Conservation (phyloP, 352 stramenopile genomes). For the Pythium apleroticum region DNA sequence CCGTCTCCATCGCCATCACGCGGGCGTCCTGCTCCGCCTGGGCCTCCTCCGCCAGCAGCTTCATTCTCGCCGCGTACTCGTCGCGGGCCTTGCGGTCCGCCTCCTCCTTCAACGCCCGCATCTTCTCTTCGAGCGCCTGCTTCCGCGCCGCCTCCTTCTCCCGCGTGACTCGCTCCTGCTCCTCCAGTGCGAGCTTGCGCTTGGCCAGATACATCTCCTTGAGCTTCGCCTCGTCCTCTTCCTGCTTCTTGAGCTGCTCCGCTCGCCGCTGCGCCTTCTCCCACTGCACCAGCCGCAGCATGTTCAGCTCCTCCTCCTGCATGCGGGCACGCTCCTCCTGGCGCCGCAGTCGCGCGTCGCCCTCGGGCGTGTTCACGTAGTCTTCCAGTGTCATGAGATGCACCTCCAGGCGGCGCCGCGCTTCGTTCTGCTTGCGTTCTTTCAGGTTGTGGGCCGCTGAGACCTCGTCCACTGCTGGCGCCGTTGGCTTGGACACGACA, state of each 20-base stretch:
- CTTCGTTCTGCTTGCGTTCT: slow-evolving; percentile 49
- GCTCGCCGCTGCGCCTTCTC: slow-evolving; percentile 35
- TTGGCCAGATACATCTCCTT: slow-evolving; percentile 57
- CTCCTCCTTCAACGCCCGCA: slow-evolving; percentile 62
- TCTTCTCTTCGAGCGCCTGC: slow-evolving; percentile 45
- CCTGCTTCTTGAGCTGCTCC: slow-evolving; percentile 33
- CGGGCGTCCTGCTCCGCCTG: slow-evolving; percentile 37
- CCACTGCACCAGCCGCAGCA: slow-evolving; percentile 39
- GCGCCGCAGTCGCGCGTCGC: slow-evolving; percentile 40
- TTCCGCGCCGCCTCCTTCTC: slow-evolving; percentile 50
- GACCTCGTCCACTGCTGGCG: slow-evolving; percentile 27
- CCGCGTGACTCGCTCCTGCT: slow-evolving; percentile 39
- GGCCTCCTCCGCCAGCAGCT: slow-evolving; percentile 39
- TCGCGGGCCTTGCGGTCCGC: slow-evolving; percentile 55
- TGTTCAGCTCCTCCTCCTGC: slow-evolving; percentile 58
- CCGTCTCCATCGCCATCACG: slow-evolving; percentile 36
- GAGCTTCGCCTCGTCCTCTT: slow-evolving; percentile 48
- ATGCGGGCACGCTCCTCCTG: slow-evolving; percentile 58
- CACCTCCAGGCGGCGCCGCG: slow-evolving; percentile 45
- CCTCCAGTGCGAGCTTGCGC: slow-evolving; percentile 38
- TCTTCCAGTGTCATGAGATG: slow-evolving; percentile 57
- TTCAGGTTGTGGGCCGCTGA: slow-evolving; percentile 71
- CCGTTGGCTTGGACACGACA: neutral
- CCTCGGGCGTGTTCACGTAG: slow-evolving; percentile 56
- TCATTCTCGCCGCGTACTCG: slow-evolving; percentile 43